Conservation (phyloP, 2,329 filamentous ascomycete species). For the Stagonosporopsis chrysanthemi region DNA sequence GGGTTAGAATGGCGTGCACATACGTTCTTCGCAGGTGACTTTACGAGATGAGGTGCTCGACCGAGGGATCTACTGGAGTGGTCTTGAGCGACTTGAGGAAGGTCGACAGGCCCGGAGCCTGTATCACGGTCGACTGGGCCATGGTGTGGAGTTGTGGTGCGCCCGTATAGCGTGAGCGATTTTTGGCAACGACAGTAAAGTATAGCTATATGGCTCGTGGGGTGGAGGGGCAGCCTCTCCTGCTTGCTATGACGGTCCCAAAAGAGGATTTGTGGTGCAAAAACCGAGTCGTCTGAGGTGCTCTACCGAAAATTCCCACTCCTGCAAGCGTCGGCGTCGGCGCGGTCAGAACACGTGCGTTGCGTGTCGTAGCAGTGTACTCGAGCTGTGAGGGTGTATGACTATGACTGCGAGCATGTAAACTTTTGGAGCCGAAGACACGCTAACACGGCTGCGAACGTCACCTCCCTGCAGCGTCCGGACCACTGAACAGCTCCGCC, state of each 20-base stretch:
- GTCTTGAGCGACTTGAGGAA: conserved; percentile 78
- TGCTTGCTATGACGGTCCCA: background rate
- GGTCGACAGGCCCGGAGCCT: conserved; percentile 76
- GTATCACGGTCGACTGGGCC: conserved; percentile 38
- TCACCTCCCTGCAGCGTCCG: conserved; percentile 13
- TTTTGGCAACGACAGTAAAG: conserved; percentile 1
- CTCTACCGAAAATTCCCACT: background rate
- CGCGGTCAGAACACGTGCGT: background rate
- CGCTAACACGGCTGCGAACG: conserved; percentile 11
- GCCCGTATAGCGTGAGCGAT: background rate
- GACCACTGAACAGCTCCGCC: conserved; percentile 18
- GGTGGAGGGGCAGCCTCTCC: conserved; percentile 31
- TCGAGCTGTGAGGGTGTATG: conserved; percentile 8
- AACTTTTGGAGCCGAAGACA: conserved; percentile 7
- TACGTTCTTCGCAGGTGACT: conserved; percentile 38
- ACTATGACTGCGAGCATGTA: conserved; percentile 3
- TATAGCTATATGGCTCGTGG: conserved; percentile 24
- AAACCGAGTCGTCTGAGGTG: background rate
- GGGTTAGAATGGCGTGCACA: conserved; percentile 5
- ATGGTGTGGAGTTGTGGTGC: conserved; percentile 17
- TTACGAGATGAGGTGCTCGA: conserved; percentile 84
- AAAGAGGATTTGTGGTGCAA: background rate
- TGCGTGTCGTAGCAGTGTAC: conserved; percentile 4
- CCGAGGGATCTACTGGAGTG: conserved; percentile 78
- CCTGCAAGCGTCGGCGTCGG: background rate